Evolutionary conservation across 2,329 filamentous ascomycete species (phyloP), one percentile per base, ranked within the genome.

Genomic region (Pezicula carpinea): DNA sequence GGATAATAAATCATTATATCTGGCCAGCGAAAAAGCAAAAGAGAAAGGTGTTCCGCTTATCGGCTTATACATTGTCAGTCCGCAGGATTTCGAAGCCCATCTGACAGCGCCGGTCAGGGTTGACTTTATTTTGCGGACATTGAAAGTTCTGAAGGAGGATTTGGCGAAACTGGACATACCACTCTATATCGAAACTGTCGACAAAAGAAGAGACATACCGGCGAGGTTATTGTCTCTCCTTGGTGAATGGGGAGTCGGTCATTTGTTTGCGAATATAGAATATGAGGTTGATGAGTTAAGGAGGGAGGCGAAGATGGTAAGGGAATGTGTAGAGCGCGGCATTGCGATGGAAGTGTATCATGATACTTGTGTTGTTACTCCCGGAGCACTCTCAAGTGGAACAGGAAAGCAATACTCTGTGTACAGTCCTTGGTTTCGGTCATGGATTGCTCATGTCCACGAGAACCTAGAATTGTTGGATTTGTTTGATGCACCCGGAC

Each of bases 241-340:
- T 63, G 69, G 79, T 23, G 70, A 80, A 51, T 96, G 89, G 89
- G 79, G 79, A 0, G 85, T 80, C 1, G 83, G 75, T 41, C 86
- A 93, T 58, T 54, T 96, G 2, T 95, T 82, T 59, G 82, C 86
- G 40, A 96, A 95, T 61, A 80, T 90, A 48, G 90, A 96, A 63
- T 96, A 95, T 59, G 91, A 96, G 64, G 89, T 95, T 0, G 91
- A 96, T 61, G 91, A 96, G 67, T 67, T 96, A 48, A 74, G 90
- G 36, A 75, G 90, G 5, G 91, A 96, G 58, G 80, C 82, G 1
- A 72, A 71, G 22, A 67, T 95, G 59, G 75, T 88, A 1, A 75
- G 70, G 22, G 64, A 73, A 34, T 79, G 85, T 50, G 67, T 84
- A 1, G 73, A 81, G 14, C 77, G 76, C 11, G 83, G 79, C 0